Evolutionary conservation across 1,139 yeast genomes (phyloP).

Genomic region (Hanseniaspora sp.): DNA sequence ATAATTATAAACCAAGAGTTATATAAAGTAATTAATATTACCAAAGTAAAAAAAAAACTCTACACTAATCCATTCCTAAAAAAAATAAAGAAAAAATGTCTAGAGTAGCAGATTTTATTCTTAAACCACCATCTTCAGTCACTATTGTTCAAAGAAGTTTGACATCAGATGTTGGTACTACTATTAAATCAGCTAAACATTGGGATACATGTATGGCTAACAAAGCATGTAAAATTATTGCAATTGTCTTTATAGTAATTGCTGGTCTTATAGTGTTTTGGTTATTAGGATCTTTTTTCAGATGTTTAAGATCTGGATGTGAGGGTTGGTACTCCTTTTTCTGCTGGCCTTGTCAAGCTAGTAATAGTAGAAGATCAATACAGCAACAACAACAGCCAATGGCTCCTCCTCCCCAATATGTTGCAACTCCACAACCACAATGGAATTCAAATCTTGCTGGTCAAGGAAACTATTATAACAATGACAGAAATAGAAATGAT

Average conservation of each 20-base stretch:
- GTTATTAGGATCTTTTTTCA: conserved; percentile 33
- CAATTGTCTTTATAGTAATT: conserved; percentile 60
- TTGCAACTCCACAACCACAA: conserved; percentile 26
- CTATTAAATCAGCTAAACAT: conserved; percentile 47
- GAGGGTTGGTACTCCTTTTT: conserved; percentile 31
- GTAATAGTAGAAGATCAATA: conserved; percentile 17
- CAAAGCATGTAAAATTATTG: conserved; percentile 61
- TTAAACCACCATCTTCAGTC: not conserved
- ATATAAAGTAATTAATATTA: not conserved
- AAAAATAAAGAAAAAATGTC: conserved; percentile 1
- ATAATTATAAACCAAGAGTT: no score
- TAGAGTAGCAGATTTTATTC: not conserved
- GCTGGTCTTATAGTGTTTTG: conserved; percentile 36
- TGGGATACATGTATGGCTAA: conserved; percentile 81
- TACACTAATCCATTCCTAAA: not conserved
- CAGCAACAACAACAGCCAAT: conserved; percentile 19
- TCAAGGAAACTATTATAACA: not conserved
- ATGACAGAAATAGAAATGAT: conserved; percentile 19
- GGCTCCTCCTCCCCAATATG: conserved; percentile 17
- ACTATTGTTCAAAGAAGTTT: conserved; percentile 4
- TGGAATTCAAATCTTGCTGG: not conserved
- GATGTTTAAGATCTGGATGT: conserved; percentile 36
- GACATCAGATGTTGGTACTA: conserved; percentile 24
- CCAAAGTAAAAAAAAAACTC: not conserved
- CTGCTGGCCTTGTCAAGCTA: conserved; percentile 35